Evolutionary conservation across 768 basidiomycete genomes (phyloP).

Genomic region (Russula abietina): DNA sequence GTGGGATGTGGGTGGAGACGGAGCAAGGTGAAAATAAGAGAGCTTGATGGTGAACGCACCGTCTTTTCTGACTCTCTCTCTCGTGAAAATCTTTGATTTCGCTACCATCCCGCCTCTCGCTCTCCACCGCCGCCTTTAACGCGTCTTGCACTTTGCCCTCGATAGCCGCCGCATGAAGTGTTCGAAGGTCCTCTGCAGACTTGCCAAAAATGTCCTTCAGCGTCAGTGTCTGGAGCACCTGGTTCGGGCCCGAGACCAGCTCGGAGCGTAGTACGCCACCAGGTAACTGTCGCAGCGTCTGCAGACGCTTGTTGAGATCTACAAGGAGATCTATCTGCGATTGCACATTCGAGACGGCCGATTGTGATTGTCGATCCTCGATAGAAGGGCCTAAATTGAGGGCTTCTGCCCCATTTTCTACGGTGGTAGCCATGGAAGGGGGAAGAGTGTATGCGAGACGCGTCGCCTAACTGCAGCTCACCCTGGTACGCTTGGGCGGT

Average conservation of each 20-base stretch:
- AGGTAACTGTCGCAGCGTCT: constrained; percentile 20
- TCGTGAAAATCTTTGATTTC: constrained; percentile 43
- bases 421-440: constrained; percentile 8
- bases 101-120: constrained; percentile 46
- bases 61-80: constrained; percentile 50
- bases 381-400: neutral
- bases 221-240: constrained; percentile 1
- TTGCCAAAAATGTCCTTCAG: constrained; percentile 15
- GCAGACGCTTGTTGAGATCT: constrained; percentile 23
- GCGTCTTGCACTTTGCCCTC: constrained; percentile 55
- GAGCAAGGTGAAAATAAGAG: neutral
- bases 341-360: constrained; percentile 12
- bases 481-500: too few species aligned
- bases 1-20: too few species aligned
- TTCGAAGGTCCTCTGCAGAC: constrained; percentile 41
- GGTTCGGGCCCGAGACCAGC: constrained; percentile 7
- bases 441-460: neutral
- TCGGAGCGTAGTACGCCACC: constrained; percentile 17
- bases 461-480: too few species aligned
- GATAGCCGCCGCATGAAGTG: constrained; percentile 42
- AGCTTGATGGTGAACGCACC: constrained; percentile 35
- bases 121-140: constrained; percentile 47
- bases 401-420: neutral
- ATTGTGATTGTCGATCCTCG: constrained; percentile 14
- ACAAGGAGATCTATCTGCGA: constrained; percentile 24